Percentiles rank a stretch among this genome's conserved stretches.
phyloP scores from a whole-genome alignment of 345 rosid species.

The Lumnitzera racemosa region DNA sequence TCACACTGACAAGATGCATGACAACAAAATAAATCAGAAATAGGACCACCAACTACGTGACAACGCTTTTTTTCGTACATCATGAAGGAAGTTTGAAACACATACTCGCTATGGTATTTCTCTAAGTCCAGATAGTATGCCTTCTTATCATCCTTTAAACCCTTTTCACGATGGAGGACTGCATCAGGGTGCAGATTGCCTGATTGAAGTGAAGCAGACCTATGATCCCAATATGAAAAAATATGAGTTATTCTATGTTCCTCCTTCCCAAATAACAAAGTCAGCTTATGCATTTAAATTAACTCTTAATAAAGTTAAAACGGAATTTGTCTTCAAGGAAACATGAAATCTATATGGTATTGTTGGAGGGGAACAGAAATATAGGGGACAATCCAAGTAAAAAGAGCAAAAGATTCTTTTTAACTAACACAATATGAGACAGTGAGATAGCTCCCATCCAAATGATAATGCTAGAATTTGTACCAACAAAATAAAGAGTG shows the following conservation, averaged over 20 bases:
- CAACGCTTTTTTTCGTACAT: neutral
- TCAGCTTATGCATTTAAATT: slow-evolving; percentile 5
- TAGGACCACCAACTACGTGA: neutral
- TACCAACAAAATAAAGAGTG: too few species aligned
- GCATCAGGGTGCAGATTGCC: slow-evolving; percentile 84
- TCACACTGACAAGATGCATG: slow-evolving; percentile 47
- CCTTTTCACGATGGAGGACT: slow-evolving; percentile 39
- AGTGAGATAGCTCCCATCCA: too few species aligned
- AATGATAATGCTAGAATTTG: too few species aligned
- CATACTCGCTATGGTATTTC: slow-evolving; percentile 82
- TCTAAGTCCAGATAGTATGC: slow-evolving; percentile 52
- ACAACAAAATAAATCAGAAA: slow-evolving; percentile 3
- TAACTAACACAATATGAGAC: too few species aligned
- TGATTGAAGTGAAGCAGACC: slow-evolving; percentile 72
- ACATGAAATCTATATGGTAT: too few species aligned
- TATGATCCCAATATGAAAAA: slow-evolving; percentile 41
- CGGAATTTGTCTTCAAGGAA: too few species aligned
- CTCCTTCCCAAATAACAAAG: slow-evolving; percentile 9
- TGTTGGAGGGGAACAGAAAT: too few species aligned
- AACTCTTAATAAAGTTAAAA: neutral
- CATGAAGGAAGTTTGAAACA: slow-evolving; percentile 2
- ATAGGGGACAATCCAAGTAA: neutral
- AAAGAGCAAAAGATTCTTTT: neutral
- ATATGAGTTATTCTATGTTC: neutral
- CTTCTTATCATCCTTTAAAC: slow-evolving; percentile 42